phyloP scores from a whole-genome alignment of 192 early-diverging fungal genomes.

The Backusella circina region DNA sequence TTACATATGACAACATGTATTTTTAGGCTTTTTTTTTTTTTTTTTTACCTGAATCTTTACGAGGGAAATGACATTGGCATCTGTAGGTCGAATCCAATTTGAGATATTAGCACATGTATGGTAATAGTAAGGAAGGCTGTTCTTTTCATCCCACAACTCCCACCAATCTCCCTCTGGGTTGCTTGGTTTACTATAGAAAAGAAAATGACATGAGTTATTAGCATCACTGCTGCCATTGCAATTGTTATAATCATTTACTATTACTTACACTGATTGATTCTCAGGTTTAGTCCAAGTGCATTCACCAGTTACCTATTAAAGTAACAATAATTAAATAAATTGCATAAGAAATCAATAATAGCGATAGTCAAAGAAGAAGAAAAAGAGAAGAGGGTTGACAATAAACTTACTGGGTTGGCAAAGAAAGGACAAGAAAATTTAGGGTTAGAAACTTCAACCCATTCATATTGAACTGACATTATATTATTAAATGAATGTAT shows the following conservation, averaged over 20 bases:
- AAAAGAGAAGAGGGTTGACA: background rate
- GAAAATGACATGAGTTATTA: background rate
- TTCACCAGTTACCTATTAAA: conserved; percentile 71
- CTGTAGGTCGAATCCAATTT: conserved; percentile 81
- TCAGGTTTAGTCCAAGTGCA: conserved; percentile 68
- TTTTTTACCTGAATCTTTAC: conserved; percentile 60
- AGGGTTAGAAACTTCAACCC: conserved; percentile 71
- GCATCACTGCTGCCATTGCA: too few species aligned
- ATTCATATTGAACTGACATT: conserved; percentile 35
- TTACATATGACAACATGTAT: background rate
- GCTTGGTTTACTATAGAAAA: conserved; percentile 54
- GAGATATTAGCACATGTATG: conserved; percentile 82
- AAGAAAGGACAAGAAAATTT: conserved; percentile 62
- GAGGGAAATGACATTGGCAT: conserved; percentile 70
- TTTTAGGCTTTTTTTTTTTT: conserved; percentile 5
- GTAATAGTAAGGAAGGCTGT: conserved; percentile 91
- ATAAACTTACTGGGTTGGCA: conserved; percentile 57
- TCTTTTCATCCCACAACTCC: conserved; percentile 89
- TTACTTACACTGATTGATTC: conserved; percentile 61
- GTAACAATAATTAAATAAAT: background rate
- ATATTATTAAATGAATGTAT: background rate
- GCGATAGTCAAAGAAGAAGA: background rate
- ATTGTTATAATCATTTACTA: background rate
- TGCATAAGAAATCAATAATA: background rate
- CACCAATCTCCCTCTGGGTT: conserved; percentile 91